Evolutionary conservation across 2,329 filamentous ascomycete genomes (phyloP).

Genomic region (Cladophialophora immunda): DNA sequence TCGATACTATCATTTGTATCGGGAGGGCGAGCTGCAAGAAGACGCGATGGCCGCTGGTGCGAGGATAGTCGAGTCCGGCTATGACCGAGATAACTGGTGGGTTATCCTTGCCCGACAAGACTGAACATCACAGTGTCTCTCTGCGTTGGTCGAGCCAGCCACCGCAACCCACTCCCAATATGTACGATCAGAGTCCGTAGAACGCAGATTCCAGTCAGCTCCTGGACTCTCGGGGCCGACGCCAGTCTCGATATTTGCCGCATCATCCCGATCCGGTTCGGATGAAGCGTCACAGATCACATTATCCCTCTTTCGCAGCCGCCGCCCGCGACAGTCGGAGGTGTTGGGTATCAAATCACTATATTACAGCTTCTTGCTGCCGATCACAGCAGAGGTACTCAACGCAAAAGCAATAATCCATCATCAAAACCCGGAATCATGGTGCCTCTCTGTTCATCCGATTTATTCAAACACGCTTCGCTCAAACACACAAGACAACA

Average conservation of each 20-base stretch:
- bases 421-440: conserved; percentile 40
- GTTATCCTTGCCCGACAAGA: conserved; percentile 46
- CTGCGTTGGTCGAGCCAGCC: neutral
- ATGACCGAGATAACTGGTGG: conserved; percentile 99
- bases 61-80: conserved; percentile 78
- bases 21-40: conserved; percentile 82
- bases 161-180: neutral
- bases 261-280: neutral
- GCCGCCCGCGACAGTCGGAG: conserved; percentile 11
- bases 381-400: conserved; percentile 50
- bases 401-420: conserved; percentile 39
- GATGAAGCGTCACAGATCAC: conserved; percentile 14
- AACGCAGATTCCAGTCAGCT: neutral
- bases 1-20: conserved; percentile 94
- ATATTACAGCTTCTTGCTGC: conserved; percentile 47
- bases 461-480: conserved; percentile 45
- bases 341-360: conserved; percentile 29
- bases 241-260: neutral
- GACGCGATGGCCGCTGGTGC: conserved; percentile 81
- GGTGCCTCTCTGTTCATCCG: conserved; percentile 31
- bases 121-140: conserved; percentile 19
- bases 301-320: conserved; percentile 19
- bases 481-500: conserved; percentile 33
- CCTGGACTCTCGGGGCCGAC: neutral
- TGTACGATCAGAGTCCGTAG: neutral